Base-by-base conservation (phyloP, 2,329 filamentous ascomycete species). In the Cercospora zeina region DNA sequence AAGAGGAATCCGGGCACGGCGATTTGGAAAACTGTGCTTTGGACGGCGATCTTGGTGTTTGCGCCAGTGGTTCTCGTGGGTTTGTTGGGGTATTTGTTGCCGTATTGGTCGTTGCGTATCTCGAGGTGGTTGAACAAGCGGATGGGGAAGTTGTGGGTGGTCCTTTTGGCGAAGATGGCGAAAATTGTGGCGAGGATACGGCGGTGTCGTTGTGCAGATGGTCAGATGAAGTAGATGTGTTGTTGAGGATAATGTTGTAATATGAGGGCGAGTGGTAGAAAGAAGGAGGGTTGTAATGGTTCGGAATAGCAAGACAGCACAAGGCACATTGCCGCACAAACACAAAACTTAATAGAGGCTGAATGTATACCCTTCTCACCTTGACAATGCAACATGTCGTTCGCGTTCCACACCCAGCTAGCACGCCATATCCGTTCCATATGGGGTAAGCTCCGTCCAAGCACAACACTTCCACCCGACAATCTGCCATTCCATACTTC, bases 401-500 rank as follows among this genome's bases (percentile, higher is more conserved):
- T 10, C 37, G n/a, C 8, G 37, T 42, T 6, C 39, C 39, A 42
- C 39, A 42, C 11, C 9, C 21, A 45, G 39, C 39, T 45, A 45
- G 39, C 39, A 45, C 39, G 39, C 39, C 39, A 45, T 45, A 16
- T 11, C 11, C 39, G 21, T 24, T 11, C 9, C 39, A 45, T 45
- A 45, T 45, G 39, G 39, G 39, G 16, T 19, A 45, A 45, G 39
- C 39, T 45, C 21, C 39, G 39, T 45, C 19, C 21, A 45, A 45
- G 39, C 39, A 45, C 19, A 45, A 24, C 39, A 45, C 19, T n/a
- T 19, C 39, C 19, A 45, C 19, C 39, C 39, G 39, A 45, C 11
- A 13, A 45, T 45, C 19, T 45, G 16, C 39, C 39, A 45, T 19
- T 74, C 30, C 67, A 74, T 39, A 69, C 72, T 37, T 63, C 64